Evolutionary conservation across 352 stramenopile species (phyloP), one percentile per base, ranked within the genome.

Genomic region (Globisporangium alternatum): DNA sequence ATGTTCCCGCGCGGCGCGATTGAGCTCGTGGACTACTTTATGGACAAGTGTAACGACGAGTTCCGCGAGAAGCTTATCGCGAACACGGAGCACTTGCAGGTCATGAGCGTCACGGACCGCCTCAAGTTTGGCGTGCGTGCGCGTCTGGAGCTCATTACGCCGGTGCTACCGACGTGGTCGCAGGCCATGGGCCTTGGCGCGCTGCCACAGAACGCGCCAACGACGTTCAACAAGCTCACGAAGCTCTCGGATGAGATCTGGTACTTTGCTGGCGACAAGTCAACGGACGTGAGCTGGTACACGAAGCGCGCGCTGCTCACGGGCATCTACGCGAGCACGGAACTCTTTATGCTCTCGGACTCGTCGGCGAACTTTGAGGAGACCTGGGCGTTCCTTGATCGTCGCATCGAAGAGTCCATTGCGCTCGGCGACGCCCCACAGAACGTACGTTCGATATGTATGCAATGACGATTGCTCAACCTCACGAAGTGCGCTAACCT

Each of bases 261-360:
- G 88, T 93, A 92, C 70, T 93, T 89, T 69, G 86, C 83, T 30
- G 88, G 88, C 33, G 88, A 96, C 72, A 80, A 90, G 72, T 93
- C 88, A 58, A 93, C 80, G 33, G 84, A 94, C 66, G 65, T 81
- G 60, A 89, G 76, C 21, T 96, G 87, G 87, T 96, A 95, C 72
- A 90, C 85, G 28, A 96, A 96, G 72, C 85, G 85, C 43, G 85
- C 85, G 28, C 66, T 92, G 37, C 77, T 96, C 31, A 89, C 80
- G 45, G 82, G 74, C 13, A 84, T 93, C 60, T 92, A 95, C 69
- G 77, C 83, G 21, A 91, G 79, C 66, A 92, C 83, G 53, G 87
- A 96, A 71, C 71, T 96, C 28, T 93, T 91, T 41, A 80, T 94
- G 80, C 78, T 96, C n/a, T 87, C 82, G 45, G 87, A 96, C 68